Evolutionary conservation across 176 grass and related monocot species (phyloP).

Genomic region (Thinopyrum elongatum): DNA sequence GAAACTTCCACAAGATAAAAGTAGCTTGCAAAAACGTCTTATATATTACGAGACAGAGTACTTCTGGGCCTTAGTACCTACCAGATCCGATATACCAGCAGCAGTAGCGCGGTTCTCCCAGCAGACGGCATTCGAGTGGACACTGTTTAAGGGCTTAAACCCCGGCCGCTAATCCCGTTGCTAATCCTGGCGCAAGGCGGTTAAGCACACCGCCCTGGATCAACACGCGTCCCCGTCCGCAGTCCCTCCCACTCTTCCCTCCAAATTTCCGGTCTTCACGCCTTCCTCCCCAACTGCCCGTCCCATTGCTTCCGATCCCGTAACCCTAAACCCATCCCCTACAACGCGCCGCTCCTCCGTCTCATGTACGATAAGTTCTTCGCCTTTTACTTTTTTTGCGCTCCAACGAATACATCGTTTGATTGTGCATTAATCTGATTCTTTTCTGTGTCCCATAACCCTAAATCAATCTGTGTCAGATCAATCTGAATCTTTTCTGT

Average conservation of each 20-base stretch:
- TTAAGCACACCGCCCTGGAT: slow-evolving; percentile 14
- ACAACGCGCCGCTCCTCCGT: neutral
- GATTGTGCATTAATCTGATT: too few relatives aligned
- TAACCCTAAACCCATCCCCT: slow-evolving; percentile 10
- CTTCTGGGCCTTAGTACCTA: too few relatives aligned
- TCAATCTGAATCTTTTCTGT: neutral
- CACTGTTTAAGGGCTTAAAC: slow-evolving; percentile 17
- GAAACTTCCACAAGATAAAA: too few relatives aligned
- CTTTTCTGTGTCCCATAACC: too few relatives aligned
- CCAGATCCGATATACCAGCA: slow-evolving; percentile 16
- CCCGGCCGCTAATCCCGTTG: slow-evolving; percentile 33
- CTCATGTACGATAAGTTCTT: neutral
- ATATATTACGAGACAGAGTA: too few relatives aligned
- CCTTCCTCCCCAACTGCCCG: slow-evolving; percentile 12
- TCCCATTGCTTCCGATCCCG: neutral
- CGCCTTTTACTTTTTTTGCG: neutral
- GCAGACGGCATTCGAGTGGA: neutral
- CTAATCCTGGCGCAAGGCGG: slow-evolving; percentile 39
- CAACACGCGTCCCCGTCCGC: slow-evolving; percentile 15
- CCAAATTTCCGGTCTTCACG: slow-evolving; percentile 37
- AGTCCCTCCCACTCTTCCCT: slow-evolving; percentile 21
- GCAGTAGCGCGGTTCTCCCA: neutral
- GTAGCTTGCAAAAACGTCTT: too few relatives aligned
- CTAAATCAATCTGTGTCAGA: too few relatives aligned
- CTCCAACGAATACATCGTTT: too few relatives aligned